Percentiles rank a stretch among this genome's conserved stretches.
Evolutionary conservation across 768 basidiomycete genomes (phyloP).

Genomic region (Roridomyces roridus): DNA sequence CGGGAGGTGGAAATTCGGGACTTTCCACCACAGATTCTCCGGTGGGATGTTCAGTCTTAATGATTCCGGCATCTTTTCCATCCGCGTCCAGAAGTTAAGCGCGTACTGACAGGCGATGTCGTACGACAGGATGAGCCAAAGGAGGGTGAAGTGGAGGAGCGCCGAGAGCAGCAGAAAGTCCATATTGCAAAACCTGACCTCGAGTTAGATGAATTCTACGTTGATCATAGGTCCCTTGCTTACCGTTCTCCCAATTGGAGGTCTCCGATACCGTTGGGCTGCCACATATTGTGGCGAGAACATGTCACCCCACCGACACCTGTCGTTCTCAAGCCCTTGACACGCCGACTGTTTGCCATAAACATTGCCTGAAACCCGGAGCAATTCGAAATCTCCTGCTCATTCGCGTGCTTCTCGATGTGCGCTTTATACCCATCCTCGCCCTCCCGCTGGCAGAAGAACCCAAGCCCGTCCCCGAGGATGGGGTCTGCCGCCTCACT

Average conservation of each 20-base stretch:
- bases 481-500: too few relatives aligned
- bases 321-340: conserved; percentile 1
- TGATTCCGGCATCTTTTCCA: background rate
- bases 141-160: background rate
- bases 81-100: conserved; percentile 7
- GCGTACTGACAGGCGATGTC: conserved; percentile 17
- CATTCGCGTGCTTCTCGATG: background rate
- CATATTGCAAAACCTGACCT: conserved; percentile 22
- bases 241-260: conserved; percentile 22
- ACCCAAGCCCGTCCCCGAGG: too few relatives aligned
- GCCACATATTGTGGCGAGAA: conserved; percentile 16
- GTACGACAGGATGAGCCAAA: conserved; percentile 23
- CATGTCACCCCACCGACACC: conserved; percentile 21
- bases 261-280: conserved; percentile 21
- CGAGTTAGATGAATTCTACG: background rate
- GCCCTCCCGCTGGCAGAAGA: too few relatives aligned
- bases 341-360: background rate
- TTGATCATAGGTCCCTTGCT: too few relatives aligned
- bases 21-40: background rate
- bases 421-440: too few relatives aligned
- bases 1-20: conserved; percentile 1
- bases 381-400: conserved; percentile 5
- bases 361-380: conserved; percentile 11
- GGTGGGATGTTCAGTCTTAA: background rate
- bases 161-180: conserved; percentile 22